These are phyloP conservation scores for Colletotrichum sp. DNA, from an alignment of 2,329 filamentous ascomycete species.

Conservation along the genomic window DNA sequence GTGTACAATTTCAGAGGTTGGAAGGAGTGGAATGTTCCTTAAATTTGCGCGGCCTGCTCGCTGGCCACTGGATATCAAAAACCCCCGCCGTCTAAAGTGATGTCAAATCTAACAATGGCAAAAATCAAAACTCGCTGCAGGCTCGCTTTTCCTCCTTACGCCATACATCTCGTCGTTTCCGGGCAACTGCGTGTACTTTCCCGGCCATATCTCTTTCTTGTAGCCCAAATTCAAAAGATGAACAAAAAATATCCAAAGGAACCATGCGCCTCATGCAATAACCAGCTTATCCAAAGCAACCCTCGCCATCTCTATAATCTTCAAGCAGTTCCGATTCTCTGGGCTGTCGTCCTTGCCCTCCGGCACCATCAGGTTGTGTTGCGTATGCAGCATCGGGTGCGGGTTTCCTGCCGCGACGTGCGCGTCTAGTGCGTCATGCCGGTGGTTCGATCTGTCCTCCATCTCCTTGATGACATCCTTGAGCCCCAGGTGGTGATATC, in stretches of 20 bases:
- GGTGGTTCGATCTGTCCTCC: conserved; percentile 52
- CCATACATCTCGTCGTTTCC: not conserved
- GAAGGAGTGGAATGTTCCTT: not conserved
- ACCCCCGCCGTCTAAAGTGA: not conserved
- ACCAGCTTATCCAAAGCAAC: conserved; percentile 58
- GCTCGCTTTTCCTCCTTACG: not conserved
- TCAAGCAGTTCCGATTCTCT: conserved; percentile 49
- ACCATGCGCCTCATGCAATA: conserved; percentile 47
- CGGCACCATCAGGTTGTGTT: conserved; percentile 29
- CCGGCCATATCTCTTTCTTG: not conserved
- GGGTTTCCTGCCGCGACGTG: conserved; percentile 44
- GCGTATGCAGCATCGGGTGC: conserved; percentile 30
- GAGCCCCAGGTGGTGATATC: conserved; percentile 49
- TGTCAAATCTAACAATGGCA: not conserved
- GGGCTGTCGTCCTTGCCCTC: conserved; percentile 38
- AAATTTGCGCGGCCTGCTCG: not conserved
- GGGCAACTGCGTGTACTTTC: not conserved
- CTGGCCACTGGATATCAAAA: not conserved
- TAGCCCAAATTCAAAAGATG: not conserved
- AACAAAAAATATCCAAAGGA: not conserved
- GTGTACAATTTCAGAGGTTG: not conserved
- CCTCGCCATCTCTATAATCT: conserved; percentile 60
- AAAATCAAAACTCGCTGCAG: not conserved
- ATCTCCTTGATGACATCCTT: conserved; percentile 59
- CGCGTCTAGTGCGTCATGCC: conserved; percentile 57